These are phyloP conservation scores for Elongisporangium anandrum DNA, from an alignment of 352 stramenopile genomes.

Conservation along the genomic window DNA sequence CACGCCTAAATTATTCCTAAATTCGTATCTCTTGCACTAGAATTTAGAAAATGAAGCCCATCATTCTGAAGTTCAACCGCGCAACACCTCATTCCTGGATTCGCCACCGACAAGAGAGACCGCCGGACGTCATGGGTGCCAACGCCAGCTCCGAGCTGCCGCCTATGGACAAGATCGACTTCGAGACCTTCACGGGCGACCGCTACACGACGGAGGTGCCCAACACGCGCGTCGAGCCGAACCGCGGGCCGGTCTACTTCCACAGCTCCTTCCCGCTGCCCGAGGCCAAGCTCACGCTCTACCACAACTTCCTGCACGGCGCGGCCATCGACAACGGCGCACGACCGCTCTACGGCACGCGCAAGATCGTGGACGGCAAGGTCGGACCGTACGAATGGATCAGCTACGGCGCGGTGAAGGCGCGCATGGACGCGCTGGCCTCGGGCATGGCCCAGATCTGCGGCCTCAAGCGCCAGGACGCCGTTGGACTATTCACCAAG, in stretches of 20 bases:
- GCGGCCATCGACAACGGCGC: slow-evolving; percentile 17
- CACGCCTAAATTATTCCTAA: neutral
- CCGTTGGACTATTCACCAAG: slow-evolving; percentile 19
- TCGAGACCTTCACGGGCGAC: slow-evolving; percentile 16
- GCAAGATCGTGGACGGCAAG: slow-evolving; percentile 12
- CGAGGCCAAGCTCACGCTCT: slow-evolving; percentile 20
- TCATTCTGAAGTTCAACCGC: neutral
- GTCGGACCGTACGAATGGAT: slow-evolving; percentile 17
- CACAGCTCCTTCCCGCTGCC: slow-evolving; percentile 2
- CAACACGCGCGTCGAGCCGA: slow-evolving; percentile 4
- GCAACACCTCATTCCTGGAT: neutral
- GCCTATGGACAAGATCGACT: slow-evolving; percentile 17
- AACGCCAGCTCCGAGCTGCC: slow-evolving; percentile 1
- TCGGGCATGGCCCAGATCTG: slow-evolving; percentile 12
- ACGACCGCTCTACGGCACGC: slow-evolving; percentile 23
- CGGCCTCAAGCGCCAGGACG: slow-evolving; percentile 7
- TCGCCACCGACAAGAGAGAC: neutral
- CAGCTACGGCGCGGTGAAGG: slow-evolving; percentile 9
- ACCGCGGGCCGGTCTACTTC: neutral
- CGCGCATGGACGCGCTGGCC: slow-evolving; percentile 6
- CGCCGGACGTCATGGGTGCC: neutral
- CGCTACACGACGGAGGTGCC: slow-evolving; percentile 24
- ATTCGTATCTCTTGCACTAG: neutral
- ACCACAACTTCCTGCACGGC: slow-evolving; percentile 24
- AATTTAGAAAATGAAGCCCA: neutral